Evolutionary conservation across 2,329 filamentous ascomycete species (phyloP).

Genomic region (Trichoderma cornu-damae): DNA sequence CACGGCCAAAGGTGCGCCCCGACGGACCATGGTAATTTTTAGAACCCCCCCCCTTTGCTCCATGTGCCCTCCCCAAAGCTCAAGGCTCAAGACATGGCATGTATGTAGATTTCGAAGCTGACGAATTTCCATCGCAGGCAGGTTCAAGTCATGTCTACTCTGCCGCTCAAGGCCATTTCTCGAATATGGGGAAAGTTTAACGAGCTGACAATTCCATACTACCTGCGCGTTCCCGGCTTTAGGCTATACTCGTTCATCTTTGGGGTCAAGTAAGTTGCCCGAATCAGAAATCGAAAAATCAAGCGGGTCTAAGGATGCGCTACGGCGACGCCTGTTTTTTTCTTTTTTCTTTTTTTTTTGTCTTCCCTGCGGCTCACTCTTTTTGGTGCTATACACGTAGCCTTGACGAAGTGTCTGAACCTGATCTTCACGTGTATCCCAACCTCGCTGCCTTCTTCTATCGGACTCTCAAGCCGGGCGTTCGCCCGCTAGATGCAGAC

Average conservation of each 20-base stretch:
- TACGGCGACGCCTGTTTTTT: neutral
- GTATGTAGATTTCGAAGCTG: too few relatives aligned
- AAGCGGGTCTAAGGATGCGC: neutral
- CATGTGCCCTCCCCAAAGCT: neutral
- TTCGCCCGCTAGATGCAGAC: conserved; percentile 76
- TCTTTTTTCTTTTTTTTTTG: too few relatives aligned
- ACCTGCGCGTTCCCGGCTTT: conserved; percentile 82
- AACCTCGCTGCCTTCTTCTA: conserved; percentile 98
- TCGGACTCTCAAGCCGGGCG: conserved; percentile 83
- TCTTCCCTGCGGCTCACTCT: too few relatives aligned
- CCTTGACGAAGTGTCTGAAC: conserved; percentile 79
- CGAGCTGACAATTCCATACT: conserved; percentile 81
- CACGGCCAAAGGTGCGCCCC: conserved; percentile 61
- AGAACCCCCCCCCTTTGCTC: neutral
- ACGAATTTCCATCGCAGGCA: conserved; percentile 47
- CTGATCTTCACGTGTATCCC: conserved; percentile 81
- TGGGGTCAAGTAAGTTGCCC: conserved; percentile 62
- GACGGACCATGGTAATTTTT: conserved; percentile 77
- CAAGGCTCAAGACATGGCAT: too few relatives aligned
- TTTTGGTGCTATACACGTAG: conserved; percentile 39
- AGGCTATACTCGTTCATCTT: conserved; percentile 87
- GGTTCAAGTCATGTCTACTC: conserved; percentile 87
- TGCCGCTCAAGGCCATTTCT: conserved; percentile 86
- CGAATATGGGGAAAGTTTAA: conserved; percentile 89
- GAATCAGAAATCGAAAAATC: neutral